These are phyloP conservation scores for Glycine tomentella DNA, from an alignment of 306 rosid species.

Conservation along the genomic window DNA sequence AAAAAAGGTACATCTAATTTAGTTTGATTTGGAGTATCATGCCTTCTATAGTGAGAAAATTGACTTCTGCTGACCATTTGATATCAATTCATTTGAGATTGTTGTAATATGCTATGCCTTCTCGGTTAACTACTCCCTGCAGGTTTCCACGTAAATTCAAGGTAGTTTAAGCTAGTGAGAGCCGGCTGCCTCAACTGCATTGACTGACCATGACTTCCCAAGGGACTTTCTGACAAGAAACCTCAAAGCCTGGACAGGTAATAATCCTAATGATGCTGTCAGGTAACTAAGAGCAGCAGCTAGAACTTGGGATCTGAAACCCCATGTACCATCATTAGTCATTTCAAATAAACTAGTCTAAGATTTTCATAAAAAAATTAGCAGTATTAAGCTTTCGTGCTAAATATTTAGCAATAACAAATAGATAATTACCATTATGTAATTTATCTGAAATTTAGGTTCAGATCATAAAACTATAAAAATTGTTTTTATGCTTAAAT, in stretches of 20 bases:
- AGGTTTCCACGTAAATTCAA: too few relatives aligned
- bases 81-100: too few relatives aligned
- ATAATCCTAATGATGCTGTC: conserved; percentile 64
- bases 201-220: conserved; percentile 79
- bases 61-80: too few relatives aligned
- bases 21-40: too few relatives aligned
- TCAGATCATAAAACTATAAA: conserved; percentile 37
- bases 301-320: conserved; percentile 68
- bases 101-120: too few relatives aligned
- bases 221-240: conserved; percentile 61
- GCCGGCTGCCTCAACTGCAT: too few relatives aligned
- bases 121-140: too few relatives aligned
- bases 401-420: conserved; percentile 34
- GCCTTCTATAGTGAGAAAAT: too few relatives aligned
- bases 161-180: too few relatives aligned
- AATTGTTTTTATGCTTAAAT: not conserved
- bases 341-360: conserved; percentile 18
- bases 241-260: conserved; percentile 67
- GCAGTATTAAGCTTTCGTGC: conserved; percentile 6
- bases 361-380: conserved; percentile 32
- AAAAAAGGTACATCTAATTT: too few relatives aligned
- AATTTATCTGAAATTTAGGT: conserved; percentile 10
- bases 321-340: conserved; percentile 38
- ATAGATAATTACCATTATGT: conserved; percentile 14
- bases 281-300: conserved; percentile 60